phyloP scores from a whole-genome alignment of 805 yeast species.

The Pichia sporocuriosa region DNA sequence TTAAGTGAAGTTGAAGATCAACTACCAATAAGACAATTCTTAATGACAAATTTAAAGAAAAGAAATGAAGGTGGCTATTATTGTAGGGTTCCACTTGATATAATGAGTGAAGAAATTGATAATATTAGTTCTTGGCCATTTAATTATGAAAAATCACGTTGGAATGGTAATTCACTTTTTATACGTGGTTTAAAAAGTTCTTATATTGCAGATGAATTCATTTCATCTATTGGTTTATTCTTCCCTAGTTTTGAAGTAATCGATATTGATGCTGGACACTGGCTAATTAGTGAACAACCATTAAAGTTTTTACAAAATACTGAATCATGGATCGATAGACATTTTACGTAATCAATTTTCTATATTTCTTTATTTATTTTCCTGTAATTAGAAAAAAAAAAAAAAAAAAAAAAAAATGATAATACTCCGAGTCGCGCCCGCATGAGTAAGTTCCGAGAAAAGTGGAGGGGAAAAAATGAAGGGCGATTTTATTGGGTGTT shows the following conservation, averaged over 20 bases:
- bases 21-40: conserved; percentile 62
- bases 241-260: conserved; percentile 72
- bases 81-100: conserved; percentile 64
- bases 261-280: conserved; percentile 84
- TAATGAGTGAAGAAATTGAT: conserved; percentile 59
- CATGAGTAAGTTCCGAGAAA: neutral
- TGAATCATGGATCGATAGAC: conserved; percentile 2
- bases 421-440: conserved; percentile 6
- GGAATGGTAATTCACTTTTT: conserved; percentile 69
- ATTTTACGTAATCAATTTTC: neutral
- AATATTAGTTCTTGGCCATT: conserved; percentile 73
- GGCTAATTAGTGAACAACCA: conserved; percentile 89
- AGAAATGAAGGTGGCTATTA: conserved; percentile 32
- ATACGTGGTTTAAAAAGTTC: conserved; percentile 70
- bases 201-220: conserved; percentile 77
- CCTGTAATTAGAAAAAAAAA: no score
- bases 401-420: no score
- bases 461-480: no score
- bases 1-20: conserved; percentile 57
- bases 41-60: conserved; percentile 60
- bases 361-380: no score
- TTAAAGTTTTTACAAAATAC: conserved; percentile 69
- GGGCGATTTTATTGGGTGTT: neutral
- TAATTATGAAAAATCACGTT: conserved; percentile 45
- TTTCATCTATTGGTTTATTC: conserved; percentile 64